Percentiles rank a stretch among this genome's conserved stretches.
These are phyloP conservation scores for Naganishia onofrii DNA, from an alignment of 768 basidiomycete genomes.

Conservation along the genomic window DNA sequence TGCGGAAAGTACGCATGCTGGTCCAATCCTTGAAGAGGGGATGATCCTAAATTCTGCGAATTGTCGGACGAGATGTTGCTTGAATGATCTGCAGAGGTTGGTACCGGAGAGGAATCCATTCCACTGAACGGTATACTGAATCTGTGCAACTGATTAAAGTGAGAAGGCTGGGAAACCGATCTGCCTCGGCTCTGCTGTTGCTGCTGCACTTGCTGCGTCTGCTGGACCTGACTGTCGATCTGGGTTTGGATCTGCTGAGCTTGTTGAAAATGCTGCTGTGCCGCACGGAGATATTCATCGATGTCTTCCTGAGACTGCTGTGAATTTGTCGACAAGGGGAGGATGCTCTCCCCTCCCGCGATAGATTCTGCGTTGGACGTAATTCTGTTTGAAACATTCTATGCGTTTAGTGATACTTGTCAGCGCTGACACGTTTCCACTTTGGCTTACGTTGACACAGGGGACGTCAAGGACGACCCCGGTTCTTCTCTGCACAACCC, in stretches of 20 bases:
- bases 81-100: constrained; percentile 37
- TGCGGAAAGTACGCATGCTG: constrained; percentile 15
- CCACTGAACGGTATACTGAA: not conserved
- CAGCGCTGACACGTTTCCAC: not conserved
- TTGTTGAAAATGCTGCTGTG: constrained; percentile 21
- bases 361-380: constrained; percentile 23
- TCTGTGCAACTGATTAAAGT: constrained; percentile 18
- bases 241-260: constrained; percentile 5
- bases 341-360: constrained; percentile 1
- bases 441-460: constrained; percentile 17
- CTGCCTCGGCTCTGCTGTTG: constrained; percentile 25
- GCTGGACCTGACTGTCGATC: not conserved
- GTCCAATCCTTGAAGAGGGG: constrained; percentile 10
- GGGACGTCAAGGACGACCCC: constrained; percentile 14
- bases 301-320: constrained; percentile 9
- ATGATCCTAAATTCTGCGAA: constrained; percentile 20
- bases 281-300: constrained; percentile 7
- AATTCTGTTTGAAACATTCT: not conserved
- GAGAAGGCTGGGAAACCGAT: constrained; percentile 24
- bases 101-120: constrained; percentile 36
- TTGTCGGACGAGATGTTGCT: constrained; percentile 43
- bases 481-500: constrained; percentile 9
- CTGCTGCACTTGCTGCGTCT: constrained; percentile 9
- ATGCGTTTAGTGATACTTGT: not conserved
- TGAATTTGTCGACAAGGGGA: not conserved